Base-by-base conservation (phyloP, 352 stramenopile species). In the Globisporangium megalacanthum region DNA sequence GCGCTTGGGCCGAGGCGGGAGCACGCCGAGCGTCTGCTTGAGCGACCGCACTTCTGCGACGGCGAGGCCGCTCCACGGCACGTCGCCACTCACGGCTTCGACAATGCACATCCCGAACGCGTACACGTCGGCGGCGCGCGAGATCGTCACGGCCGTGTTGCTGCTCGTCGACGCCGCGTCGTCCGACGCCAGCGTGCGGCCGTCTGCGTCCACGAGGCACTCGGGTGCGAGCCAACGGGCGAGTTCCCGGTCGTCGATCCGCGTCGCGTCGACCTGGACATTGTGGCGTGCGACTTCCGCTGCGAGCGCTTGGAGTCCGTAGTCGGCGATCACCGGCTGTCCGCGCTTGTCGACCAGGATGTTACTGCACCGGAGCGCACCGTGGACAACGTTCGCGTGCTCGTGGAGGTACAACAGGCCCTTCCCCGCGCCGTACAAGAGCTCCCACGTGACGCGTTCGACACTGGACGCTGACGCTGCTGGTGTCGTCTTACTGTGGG, bases 21-120 rank as follows among this genome's bases (percentile, higher is more conserved):
- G 61, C 3, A 80, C 52, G 46, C 70, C 61, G 15, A 81, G 46
- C 31, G 77, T 83, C 4, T 66, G 61, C 62, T 90, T 90, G 9
- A 87, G 65, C 19, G 70, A 74, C 14, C 68, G 67, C 35, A 90
- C 73, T 51, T 83, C 74, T 0, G 63, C 22, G 10, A 72, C 60
- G n/a, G 82, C 72, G 42, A 86, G 52, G 1, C 51, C 66, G 13
- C 46, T 60, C 80, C 80, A 92, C 0, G 82, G 82, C 0, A 75
- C 56, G 10, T 73, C 66, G 0, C 66, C 64, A 1, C 79, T 87
- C 29, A 89, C 58, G 1, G 77, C 71, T 42, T 92, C 79, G 7
- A 88, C n/a, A 25, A 90, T 87, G 44, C 74, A 88, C 79, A 92
- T 88, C n/a, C 82, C 82, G 39, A 90, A 81, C 13, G 78, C 74